Evolutionary conservation across 2,329 filamentous ascomycete species (phyloP), one percentile per base, ranked within the genome.

Genomic region (Colletotrichum tofieldiae): DNA sequence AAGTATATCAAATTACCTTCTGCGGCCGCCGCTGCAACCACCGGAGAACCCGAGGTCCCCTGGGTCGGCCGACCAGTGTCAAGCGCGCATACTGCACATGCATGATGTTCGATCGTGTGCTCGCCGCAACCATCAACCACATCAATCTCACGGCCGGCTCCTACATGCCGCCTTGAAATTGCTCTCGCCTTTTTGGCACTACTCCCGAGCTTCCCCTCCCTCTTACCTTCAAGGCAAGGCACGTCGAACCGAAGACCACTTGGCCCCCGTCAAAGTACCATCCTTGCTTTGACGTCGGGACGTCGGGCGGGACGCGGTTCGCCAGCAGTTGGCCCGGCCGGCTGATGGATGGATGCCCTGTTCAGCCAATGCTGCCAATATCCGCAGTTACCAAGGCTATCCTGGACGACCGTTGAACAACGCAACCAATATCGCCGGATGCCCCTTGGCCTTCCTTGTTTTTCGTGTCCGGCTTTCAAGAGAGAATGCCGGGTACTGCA

Each of bases 291-390:
- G 67, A 41, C 59, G 39, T 67, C 65, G 65, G 70, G 55, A 43
- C 52, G 26, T 49, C 65, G 70, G 70, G 65, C 70, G 65, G 70
- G 65, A 72, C 59, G 58, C 65, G 70, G 70, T 54, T 72, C 52
- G 65, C 41, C 55, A 64, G 51, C 55, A 69, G 59, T 14, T 45
- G 35, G 43, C 51, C 65, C 49, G 43, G 64, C 51, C 43, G 37
- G 39, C 37, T 39, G 52, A 56, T 41, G 54, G 35, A 39, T 39
- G 54, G 29, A 47, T 59, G 70, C 65, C 65, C 59, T 72, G 59
- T 39, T 49, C 39, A 35, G 54, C 37, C 65, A 68, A 51, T 63
- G 58, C 43, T 69, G 39, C 26, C 9, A 26, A 54, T 47, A 39
- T 32, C 65, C 70, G 56, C 39, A 60, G 29, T 26, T 56, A 60